Conservation (phyloP, 177 flowering plant species). For the Vitis hybrid region DNA sequence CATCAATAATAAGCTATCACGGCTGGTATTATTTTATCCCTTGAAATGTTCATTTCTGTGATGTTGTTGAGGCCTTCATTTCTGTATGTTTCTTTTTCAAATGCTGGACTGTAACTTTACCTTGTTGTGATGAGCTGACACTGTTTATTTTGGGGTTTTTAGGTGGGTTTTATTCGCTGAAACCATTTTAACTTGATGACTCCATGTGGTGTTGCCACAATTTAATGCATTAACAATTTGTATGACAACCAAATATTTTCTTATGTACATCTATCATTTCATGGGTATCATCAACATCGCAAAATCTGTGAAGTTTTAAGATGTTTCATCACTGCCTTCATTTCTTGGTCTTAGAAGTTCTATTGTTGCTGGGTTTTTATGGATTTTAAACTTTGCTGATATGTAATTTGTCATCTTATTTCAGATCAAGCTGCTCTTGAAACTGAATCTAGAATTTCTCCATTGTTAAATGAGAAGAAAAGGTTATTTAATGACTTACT, state of each 20-base stretch:
- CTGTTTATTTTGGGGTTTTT: no score
- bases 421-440: constrained; percentile 91
- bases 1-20: no score
- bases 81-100: background rate
- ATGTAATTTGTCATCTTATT: constrained; percentile 12
- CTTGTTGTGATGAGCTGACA: no score
- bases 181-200: no score
- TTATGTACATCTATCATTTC: no score
- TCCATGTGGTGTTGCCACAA: no score
- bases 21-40: no score
- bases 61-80: background rate
- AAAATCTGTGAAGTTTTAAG: background rate
- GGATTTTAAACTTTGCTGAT: background rate
- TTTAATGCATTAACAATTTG: no score
- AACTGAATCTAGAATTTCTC: constrained; percentile 83
- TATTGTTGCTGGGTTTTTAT: constrained; percentile 11
- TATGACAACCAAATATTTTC: background rate
- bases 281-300: background rate
- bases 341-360: background rate
- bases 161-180: no score
- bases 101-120: no score
- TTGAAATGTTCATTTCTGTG: no score
- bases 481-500: constrained; percentile 89
- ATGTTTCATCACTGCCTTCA: background rate
- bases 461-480: constrained; percentile 82